A percentile compares a stretch with the other conserved stretches of the same genome.
Conservation (phyloP, 768 basidiomycete species). For the Kwoniella botswanensis region DNA sequence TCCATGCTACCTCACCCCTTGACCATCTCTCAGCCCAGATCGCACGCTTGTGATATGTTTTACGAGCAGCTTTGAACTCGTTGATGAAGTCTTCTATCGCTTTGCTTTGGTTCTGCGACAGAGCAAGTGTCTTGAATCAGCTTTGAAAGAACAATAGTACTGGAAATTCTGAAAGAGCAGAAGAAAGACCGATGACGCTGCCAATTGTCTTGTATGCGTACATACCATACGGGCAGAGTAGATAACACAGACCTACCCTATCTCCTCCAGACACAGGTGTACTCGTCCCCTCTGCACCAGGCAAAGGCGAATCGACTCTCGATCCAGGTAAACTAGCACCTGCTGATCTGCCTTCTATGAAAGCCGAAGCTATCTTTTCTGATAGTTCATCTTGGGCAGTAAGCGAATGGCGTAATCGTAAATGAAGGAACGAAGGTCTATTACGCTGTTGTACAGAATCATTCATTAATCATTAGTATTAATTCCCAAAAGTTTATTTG, state of each 20-base stretch:
- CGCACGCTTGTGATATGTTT: slow-evolving; percentile 89
- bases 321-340: slow-evolving; percentile 28
- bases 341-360: slow-evolving; percentile 68
- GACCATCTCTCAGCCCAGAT: slow-evolving; percentile 90
- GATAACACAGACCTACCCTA: slow-evolving; percentile 24
- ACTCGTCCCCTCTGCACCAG: slow-evolving; percentile 24
- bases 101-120: slow-evolving; percentile 37
- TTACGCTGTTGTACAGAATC: slow-evolving; percentile 66
- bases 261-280: slow-evolving; percentile 22
- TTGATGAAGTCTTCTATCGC: slow-evolving; percentile 86
- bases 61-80: slow-evolving; percentile 83
- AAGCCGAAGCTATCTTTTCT: slow-evolving; percentile 79
- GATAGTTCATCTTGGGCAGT: slow-evolving; percentile 89
- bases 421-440: slow-evolving; percentile 81
- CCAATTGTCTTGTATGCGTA: too few species aligned
- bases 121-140: neutral
- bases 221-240: too few species aligned
- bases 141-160: neutral
- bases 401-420: slow-evolving; percentile 84
- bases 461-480: neutral
- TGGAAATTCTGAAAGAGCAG: too few species aligned
- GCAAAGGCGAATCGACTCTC: slow-evolving; percentile 49
- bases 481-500: too few species aligned
- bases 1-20: slow-evolving; percentile 82
- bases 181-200: too few species aligned